Conservation (phyloP, 179 eudicot genomes). For the Sideroxylon spinosum region DNA sequence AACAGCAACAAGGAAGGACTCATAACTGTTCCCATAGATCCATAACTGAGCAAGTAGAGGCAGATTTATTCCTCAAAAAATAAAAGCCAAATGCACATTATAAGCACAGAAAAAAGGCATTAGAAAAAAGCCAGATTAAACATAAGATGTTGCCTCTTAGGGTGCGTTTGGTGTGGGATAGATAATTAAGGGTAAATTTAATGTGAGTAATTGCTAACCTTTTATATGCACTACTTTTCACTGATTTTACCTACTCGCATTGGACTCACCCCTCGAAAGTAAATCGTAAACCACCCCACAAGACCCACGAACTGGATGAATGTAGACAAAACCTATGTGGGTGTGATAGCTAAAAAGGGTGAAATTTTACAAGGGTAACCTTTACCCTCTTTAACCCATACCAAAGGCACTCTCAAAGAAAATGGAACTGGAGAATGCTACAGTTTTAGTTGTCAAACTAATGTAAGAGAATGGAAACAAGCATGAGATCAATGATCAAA, state of each 20-base stretch:
- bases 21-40: conserved; percentile 83
- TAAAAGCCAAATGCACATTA: not conserved
- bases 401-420: not conserved
- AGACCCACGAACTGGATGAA: too few relatives aligned
- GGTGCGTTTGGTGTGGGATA: too few relatives aligned
- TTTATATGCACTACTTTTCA: too few relatives aligned
- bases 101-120: not conserved
- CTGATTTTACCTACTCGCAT: too few relatives aligned
- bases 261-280: too few relatives aligned
- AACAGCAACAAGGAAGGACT: conserved; percentile 78
- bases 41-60: conserved; percentile 49
- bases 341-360: too few relatives aligned
- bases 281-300: too few relatives aligned
- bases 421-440: not conserved
- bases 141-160: not conserved
- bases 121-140: not conserved
- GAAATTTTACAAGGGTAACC: too few relatives aligned
- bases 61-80: not conserved
- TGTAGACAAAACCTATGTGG: too few relatives aligned
- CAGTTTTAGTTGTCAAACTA: not conserved
- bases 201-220: too few relatives aligned
- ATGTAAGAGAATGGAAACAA: not conserved
- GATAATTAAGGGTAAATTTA: too few relatives aligned
- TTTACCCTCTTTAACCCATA: too few relatives aligned
- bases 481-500: not conserved